A percentile compares a stretch with the other conserved stretches of the same genome.
These are phyloP conservation scores for Fusarium pseudograminearum DNA, from an alignment of 2,329 filamentous ascomycete genomes.

Conservation along the genomic window DNA sequence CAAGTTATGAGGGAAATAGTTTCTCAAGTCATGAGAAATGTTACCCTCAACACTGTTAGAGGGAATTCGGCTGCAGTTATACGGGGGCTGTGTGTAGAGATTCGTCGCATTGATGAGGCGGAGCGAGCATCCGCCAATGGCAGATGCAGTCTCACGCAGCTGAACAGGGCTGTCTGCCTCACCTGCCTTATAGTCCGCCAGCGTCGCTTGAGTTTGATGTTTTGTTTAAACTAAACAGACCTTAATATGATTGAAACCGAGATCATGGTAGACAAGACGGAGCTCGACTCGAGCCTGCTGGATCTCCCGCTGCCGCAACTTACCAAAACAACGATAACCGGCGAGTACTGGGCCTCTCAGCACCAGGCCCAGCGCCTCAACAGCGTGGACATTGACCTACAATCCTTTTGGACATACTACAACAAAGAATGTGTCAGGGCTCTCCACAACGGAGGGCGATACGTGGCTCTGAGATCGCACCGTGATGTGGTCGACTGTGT, in stretches of 20 bases:
- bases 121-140: neutral
- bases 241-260: neutral
- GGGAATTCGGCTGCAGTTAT: neutral
- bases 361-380: neutral
- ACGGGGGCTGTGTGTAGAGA: neutral
- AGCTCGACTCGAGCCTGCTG: neutral
- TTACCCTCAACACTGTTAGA: neutral
- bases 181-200: neutral
- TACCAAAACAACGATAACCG: neutral
- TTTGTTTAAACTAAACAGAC: neutral
- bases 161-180: neutral
- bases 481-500: neutral
- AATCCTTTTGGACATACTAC: neutral
- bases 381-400: neutral
- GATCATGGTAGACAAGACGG: neutral
- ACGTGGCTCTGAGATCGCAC: neutral
- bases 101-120: neutral
- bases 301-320: neutral
- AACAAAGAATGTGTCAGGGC: neutral
- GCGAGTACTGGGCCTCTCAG: neutral
- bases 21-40: neutral
- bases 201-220: neutral
- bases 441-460: neutral
- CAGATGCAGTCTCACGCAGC: neutral
- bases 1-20: neutral